Evolutionary conservation across 257 asterid genomes (phyloP), one percentile per base, ranked within the genome.

Genomic region (Solanum tarijense): DNA sequence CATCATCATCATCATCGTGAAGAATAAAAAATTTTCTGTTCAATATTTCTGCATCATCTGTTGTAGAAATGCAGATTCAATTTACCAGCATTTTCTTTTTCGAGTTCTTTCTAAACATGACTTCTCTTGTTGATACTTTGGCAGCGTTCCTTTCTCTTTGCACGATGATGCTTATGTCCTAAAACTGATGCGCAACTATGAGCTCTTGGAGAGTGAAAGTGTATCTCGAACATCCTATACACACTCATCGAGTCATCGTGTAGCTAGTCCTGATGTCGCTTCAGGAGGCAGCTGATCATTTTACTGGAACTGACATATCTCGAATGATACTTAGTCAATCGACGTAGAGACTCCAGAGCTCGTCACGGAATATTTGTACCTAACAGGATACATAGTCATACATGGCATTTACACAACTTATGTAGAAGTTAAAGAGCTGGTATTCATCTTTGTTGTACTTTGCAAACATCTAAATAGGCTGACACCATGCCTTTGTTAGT

Each of bases 131-230:
- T 32, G 73, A 60, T 76, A n/a, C 60, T 76, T 86, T 86, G 48
- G 78, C 88, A 88, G 90, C 46, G 82, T 88, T 0, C 88, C 87
- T 11, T 88, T 88, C 52, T 11, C 83, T 34, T 18, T 88, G 88
- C 90, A 88, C 27, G 90, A 88, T 34, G 88, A 88, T 79, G 88
- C 84, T 27, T 13, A 43, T 48, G 32, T 88, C 72, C 88, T 88
- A 38, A 78, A 87, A 74, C 55, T 88, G 72, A 88, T 88, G 87
- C 88, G 27, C 90, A 83, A 35, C 25, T 66, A 32, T 79, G 87
- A 48, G 65, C 81, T 86, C 65, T 73, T 85, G 1, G 76, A 88
- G 84, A 36, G 76, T 46, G 31, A 38, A 86, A 31, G 58, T n/a
- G 69, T 27, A 23, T 65, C 76, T 68, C 60, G 2, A 85, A 43